These are phyloP conservation scores for Trichoderma semiorbis DNA, from an alignment of 2,329 filamentous ascomycete genomes.

Conservation along the genomic window DNA sequence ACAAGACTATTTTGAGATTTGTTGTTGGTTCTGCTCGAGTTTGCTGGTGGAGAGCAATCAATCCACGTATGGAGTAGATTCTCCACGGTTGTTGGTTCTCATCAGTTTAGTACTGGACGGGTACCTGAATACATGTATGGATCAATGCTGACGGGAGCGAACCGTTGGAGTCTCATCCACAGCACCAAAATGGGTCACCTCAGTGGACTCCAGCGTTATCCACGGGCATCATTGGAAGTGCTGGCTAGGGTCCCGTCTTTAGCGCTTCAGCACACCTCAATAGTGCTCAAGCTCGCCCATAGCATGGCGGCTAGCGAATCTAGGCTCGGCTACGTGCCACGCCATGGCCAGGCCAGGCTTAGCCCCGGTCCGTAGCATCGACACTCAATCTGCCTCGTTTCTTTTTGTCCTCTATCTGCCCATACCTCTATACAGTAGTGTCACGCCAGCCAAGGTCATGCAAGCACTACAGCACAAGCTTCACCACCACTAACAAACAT, in stretches of 20 bases:
- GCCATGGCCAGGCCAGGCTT: background rate
- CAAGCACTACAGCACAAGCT: background rate
- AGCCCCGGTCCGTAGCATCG: background rate
- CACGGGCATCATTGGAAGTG: too few species aligned
- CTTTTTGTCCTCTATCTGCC: background rate
- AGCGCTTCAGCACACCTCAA: background rate
- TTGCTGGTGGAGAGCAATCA: background rate
- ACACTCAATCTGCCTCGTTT: constrained; percentile 4
- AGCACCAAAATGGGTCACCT: too few species aligned
- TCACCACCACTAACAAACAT: background rate
- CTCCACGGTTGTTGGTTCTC: too few species aligned
- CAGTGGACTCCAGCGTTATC: background rate
- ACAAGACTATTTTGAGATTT: background rate
- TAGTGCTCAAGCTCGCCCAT: background rate
- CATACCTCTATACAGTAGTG: background rate
- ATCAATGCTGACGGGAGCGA: background rate
- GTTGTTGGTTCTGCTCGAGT: background rate
- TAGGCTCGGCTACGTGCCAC: background rate
- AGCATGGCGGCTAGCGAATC: background rate
- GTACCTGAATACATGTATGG: background rate
- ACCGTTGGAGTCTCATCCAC: background rate
- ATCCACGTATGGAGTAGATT: background rate
- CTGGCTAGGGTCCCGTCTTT: background rate
- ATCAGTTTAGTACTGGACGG: too few species aligned
- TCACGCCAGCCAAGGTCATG: background rate